phyloP scores from a whole-genome alignment of 1,139 yeast genomes.

The Magnusiomyces fungicola region DNA sequence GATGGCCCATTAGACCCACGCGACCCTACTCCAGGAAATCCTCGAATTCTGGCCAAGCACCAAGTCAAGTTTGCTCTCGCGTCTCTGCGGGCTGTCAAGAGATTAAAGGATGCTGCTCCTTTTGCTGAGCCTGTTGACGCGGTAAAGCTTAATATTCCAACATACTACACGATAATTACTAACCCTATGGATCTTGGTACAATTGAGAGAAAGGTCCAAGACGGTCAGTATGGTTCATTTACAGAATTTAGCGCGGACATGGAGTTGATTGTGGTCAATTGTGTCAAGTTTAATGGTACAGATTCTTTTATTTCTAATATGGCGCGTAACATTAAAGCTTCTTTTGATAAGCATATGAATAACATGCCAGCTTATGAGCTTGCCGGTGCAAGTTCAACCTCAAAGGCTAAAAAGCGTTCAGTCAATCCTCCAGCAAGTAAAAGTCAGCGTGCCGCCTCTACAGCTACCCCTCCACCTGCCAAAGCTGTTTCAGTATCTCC shows the following conservation, averaged over 20 bases:
- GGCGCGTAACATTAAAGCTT: constrained; percentile 85
- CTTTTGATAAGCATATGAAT: constrained; percentile 87
- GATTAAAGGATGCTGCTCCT: constrained; percentile 90
- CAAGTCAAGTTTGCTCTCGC: constrained; percentile 55
- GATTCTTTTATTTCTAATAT: constrained; percentile 77
- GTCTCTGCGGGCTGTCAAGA: constrained; percentile 57
- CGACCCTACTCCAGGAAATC: constrained; percentile 24
- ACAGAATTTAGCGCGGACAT: constrained; percentile 70
- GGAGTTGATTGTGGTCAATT: constrained; percentile 76
- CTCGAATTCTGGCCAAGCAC: constrained; percentile 71
- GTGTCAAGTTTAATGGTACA: constrained; percentile 78
- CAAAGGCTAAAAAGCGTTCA: constrained; percentile 25
- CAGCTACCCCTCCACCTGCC: constrained; percentile 16
- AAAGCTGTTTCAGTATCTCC: background rate
- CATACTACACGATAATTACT: constrained; percentile 73
- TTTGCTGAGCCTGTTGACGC: constrained; percentile 86
- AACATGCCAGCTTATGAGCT: constrained; percentile 81
- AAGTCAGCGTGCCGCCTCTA: constrained; percentile 25
- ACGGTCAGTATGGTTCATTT: constrained; percentile 63
- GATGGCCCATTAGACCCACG: constrained; percentile 7
- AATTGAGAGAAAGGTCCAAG: constrained; percentile 69
- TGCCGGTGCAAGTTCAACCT: constrained; percentile 30
- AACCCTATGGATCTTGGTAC: constrained; percentile 94
- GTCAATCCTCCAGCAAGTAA: constrained; percentile 20
- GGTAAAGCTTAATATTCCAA: constrained; percentile 81